These are phyloP conservation scores for Coffea eugenioides DNA, from an alignment of 257 asterid species.

Conservation along the genomic window DNA sequence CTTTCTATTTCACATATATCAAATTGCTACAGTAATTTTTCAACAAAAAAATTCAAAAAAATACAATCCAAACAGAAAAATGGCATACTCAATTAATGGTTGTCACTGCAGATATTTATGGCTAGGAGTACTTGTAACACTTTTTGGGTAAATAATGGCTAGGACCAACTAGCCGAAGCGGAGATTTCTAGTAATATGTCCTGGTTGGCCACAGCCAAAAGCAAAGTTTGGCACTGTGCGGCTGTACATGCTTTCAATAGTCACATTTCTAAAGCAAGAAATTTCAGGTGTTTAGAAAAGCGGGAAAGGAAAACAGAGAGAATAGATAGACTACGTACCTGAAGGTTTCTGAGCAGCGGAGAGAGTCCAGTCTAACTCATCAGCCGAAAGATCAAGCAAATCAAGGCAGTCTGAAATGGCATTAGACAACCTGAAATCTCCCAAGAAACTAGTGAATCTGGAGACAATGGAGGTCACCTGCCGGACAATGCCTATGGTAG, in stretches of 20 bases:
- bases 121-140: neutral
- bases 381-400: conserved; percentile 64
- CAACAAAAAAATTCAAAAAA: no score
- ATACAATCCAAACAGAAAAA: neutral
- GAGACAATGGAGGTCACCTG: conserved; percentile 51
- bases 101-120: neutral
- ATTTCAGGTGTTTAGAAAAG: neutral
- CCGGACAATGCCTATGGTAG: conserved; percentile 43
- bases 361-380: conserved; percentile 52
- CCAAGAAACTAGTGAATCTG: conserved; percentile 32
- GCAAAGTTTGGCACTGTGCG: neutral
- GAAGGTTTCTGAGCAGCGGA: conserved; percentile 49
- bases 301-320: neutral
- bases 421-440: conserved; percentile 58
- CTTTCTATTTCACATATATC: no score
- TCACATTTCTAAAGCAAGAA: no score
- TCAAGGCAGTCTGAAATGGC: conserved; percentile 74
- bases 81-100: neutral
- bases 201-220: neutral
- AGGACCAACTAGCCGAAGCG: neutral
- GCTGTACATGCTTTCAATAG: neutral
- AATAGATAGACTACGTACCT: conserved; percentile 27
- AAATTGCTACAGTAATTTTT: no score
- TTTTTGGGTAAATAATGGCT: neutral
- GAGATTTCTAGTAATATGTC: neutral